phyloP scores from a whole-genome alignment of 768 basidiomycete genomes.

The Trametes elegans region DNA sequence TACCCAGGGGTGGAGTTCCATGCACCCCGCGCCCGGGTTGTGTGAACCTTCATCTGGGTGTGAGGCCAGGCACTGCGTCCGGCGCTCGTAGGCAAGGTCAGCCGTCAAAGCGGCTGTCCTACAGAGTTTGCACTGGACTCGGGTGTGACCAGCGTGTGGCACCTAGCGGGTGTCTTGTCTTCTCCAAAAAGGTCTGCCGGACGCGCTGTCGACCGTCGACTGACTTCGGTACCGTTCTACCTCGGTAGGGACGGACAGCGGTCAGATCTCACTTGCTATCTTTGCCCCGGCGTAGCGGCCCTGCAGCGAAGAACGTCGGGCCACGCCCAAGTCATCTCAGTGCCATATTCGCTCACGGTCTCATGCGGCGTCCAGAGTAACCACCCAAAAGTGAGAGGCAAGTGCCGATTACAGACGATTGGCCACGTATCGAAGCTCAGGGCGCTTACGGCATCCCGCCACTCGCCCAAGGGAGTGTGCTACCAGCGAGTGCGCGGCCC shows the following conservation, averaged over 20 bases:
- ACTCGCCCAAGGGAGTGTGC: not conserved
- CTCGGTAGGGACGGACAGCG: not conserved
- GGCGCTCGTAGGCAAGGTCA: not conserved
- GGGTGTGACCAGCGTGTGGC: not conserved
- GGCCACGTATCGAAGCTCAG: not conserved
- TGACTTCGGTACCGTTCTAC: not conserved
- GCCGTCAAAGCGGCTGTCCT: not conserved
- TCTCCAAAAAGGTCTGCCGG: not conserved
- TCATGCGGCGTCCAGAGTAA: not conserved
- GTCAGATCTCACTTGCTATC: not conserved
- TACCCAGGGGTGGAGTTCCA: not conserved
- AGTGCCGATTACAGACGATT: not conserved
- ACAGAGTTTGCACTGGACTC: not conserved
- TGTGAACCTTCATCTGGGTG: conserved; percentile 3
- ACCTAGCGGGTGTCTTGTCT: not conserved
- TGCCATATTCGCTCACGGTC: not conserved
- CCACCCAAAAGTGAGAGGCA: not conserved
- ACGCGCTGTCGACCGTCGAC: not conserved
- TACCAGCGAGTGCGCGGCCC: not conserved
- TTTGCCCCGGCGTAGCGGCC: not conserved
- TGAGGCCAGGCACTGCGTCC: not conserved
- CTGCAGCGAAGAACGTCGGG: too few species aligned
- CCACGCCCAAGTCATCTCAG: not conserved
- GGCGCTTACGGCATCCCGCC: conserved; percentile 6
- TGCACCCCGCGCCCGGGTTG: not conserved